phyloP scores from a whole-genome alignment of 2,329 filamentous ascomycete genomes.

The Ilyonectria robusta region DNA sequence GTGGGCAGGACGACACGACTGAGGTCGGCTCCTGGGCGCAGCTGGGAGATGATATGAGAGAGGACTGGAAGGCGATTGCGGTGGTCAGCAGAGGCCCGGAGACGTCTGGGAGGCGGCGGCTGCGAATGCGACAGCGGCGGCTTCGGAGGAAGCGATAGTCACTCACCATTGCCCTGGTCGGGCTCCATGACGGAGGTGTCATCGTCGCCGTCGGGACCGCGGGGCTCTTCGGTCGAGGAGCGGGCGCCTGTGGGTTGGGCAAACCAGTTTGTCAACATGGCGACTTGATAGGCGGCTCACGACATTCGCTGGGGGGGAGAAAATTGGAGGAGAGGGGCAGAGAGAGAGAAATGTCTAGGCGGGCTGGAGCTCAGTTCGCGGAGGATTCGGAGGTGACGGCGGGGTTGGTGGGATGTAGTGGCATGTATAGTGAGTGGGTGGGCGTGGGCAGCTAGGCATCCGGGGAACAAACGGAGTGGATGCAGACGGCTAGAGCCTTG shows the following conservation, averaged over 20 bases:
- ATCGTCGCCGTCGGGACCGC: slow-evolving; percentile 64
- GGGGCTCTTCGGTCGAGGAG: slow-evolving; percentile 71
- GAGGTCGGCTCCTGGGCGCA: slow-evolving; percentile 94
- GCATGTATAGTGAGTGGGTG: slow-evolving; percentile 37
- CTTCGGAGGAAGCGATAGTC: slow-evolving; percentile 27
- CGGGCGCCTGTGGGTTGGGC: slow-evolving; percentile 59
- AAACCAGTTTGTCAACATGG: slow-evolving; percentile 62
- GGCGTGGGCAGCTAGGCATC: slow-evolving; percentile 35
- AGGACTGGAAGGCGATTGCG: slow-evolving; percentile 74
- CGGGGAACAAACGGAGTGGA: slow-evolving; percentile 36
- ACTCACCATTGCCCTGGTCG: slow-evolving; percentile 93
- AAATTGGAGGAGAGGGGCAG: slow-evolving; percentile 37
- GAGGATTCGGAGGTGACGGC: slow-evolving; percentile 41
- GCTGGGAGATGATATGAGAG: slow-evolving; percentile 95
- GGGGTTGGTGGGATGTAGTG: slow-evolving; percentile 46
- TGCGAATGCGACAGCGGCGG: slow-evolving; percentile 27
- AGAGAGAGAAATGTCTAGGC: slow-evolving; percentile 31
- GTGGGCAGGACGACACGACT: slow-evolving; percentile 95
- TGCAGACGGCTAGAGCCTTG: slow-evolving; percentile 36
- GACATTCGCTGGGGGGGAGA: slow-evolving; percentile 21
- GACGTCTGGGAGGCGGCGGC: slow-evolving; percentile 4
- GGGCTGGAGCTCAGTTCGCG: slow-evolving; percentile 35
- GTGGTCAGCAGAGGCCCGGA: slow-evolving; percentile 32
- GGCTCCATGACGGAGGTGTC: slow-evolving; percentile 89
- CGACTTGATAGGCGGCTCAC: slow-evolving; percentile 32